These are phyloP conservation scores for Saccharomycopsis crataegensis DNA, from an alignment of 1,139 yeast species.

Conservation along the genomic window DNA sequence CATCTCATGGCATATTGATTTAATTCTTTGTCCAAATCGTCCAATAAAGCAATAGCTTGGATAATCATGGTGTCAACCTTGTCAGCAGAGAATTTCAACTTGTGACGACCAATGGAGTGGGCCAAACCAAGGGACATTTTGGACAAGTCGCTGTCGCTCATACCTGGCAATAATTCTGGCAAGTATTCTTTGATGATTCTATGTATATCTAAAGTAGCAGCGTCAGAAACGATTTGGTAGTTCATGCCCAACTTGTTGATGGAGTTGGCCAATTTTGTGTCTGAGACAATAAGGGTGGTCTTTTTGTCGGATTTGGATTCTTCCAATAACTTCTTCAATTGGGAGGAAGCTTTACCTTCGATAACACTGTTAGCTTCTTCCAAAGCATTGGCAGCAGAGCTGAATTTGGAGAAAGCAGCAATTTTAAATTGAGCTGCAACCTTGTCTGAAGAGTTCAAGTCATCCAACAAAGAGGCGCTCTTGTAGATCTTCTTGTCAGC, in stretches of 20 bases:
- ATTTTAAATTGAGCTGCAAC: conserved; percentile 76
- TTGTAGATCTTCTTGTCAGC: conserved; percentile 96
- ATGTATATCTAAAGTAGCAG: conserved; percentile 88
- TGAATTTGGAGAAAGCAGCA: conserved; percentile 91
- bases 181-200: conserved; percentile 92
- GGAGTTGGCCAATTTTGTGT: conserved; percentile 91
- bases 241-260: conserved; percentile 90
- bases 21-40: conserved; percentile 93
- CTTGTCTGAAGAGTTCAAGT: conserved; percentile 76
- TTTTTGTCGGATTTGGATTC: conserved; percentile 86
- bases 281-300: conserved; percentile 85
- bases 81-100: conserved; percentile 94
- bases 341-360: conserved; percentile 90
- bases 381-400: conserved; percentile 90
- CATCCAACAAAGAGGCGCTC: conserved; percentile 65
- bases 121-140: conserved; percentile 97
- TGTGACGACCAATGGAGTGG: conserved; percentile 96
- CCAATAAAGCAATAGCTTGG: conserved; percentile 95
- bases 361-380: conserved; percentile 90
- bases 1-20: conserved; percentile 97
- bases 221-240: conserved; percentile 86
- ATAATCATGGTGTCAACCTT: conserved; percentile 98
- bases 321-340: conserved; percentile 66
- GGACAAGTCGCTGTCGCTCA: conserved; percentile 73
- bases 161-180: conserved; percentile 91